Conservation (phyloP, 169 alveolate genomes). For the Pseudocohnilembus persalinus region DNA sequence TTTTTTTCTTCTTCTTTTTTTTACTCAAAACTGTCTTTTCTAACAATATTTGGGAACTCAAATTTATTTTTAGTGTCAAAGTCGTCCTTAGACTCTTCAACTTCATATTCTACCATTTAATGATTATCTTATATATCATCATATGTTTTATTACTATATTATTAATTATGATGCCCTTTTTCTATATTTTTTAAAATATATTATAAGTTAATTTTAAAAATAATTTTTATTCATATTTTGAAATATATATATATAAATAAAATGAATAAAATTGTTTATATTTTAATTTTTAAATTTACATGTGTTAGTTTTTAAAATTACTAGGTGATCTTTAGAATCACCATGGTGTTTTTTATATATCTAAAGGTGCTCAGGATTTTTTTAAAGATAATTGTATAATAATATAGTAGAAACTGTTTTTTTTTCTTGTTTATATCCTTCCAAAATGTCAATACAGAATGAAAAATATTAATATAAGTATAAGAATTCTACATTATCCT, state of each 20-base stretch:
- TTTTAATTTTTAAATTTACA: too few relatives aligned
- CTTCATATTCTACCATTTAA: background rate
- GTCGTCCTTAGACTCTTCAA: background rate
- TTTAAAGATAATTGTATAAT: too few relatives aligned
- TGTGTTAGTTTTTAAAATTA: too few relatives aligned
- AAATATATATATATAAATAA: too few relatives aligned
- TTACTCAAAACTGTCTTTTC: background rate
- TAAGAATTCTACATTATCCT: background rate
- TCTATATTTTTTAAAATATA: too few relatives aligned
- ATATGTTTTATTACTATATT: too few relatives aligned
- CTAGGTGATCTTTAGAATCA: background rate
- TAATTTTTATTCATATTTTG: too few relatives aligned
- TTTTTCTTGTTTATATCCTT: background rate
- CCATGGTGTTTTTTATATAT: background rate
- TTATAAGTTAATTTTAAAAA: too few relatives aligned
- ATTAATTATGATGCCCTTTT: background rate
- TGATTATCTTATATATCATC: background rate
- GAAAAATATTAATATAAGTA: too few relatives aligned
- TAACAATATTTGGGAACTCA: background rate
- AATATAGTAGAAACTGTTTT: background rate
- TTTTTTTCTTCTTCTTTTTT: background rate
- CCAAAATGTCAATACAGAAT: background rate
- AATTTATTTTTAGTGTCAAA: background rate
- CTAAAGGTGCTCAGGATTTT: background rate
- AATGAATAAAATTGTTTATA: too few relatives aligned